A percentile compares a stretch with the other conserved stretches of the same genome.
These are phyloP conservation scores for Penicillium dipodomyicola DNA, from an alignment of 495 filamentous ascomycete genomes.

Conservation along the genomic window DNA sequence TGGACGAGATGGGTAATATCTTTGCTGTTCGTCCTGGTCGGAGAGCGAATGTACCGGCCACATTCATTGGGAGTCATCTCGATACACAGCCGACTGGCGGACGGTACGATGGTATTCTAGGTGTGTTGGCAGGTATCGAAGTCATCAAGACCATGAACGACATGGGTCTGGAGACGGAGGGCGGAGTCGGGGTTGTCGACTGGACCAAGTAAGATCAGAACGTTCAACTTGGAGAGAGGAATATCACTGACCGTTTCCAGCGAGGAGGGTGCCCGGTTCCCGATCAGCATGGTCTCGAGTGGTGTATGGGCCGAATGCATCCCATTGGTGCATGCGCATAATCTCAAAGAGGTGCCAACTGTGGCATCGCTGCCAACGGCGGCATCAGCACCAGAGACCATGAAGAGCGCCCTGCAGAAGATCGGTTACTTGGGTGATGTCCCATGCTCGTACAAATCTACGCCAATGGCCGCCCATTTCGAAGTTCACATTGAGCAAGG, in stretches of 20 bases:
- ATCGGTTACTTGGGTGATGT: slow-evolving; percentile 66
- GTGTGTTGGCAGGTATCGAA: slow-evolving; percentile 70
- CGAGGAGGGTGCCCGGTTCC: slow-evolving; percentile 80
- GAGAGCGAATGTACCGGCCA: slow-evolving; percentile 54
- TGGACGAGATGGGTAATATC: slow-evolving; percentile 72
- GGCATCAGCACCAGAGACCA: slow-evolving; percentile 54
- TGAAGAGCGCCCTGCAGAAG: slow-evolving; percentile 65
- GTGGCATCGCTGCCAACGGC: slow-evolving; percentile 46
- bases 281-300: slow-evolving; percentile 71
- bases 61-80: slow-evolving; percentile 70
- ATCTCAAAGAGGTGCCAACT: slow-evolving; percentile 52
- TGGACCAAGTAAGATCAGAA: slow-evolving; percentile 64
- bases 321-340: slow-evolving; percentile 59
- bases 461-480: slow-evolving; percentile 77
- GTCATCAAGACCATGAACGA: slow-evolving; percentile 68
- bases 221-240: neutral
- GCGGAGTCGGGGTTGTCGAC: slow-evolving; percentile 69
- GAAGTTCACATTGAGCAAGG: slow-evolving; percentile 85
- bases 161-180: slow-evolving; percentile 64
- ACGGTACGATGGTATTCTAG: slow-evolving; percentile 72
- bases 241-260: slow-evolving; percentile 27
- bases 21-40: slow-evolving; percentile 68
- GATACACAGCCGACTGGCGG: slow-evolving; percentile 79
- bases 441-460: slow-evolving; percentile 56
- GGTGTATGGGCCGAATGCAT: slow-evolving; percentile 75